phyloP scores from a whole-genome alignment of 805 yeast genomes.

The Metschnikowia amazonensis region DNA sequence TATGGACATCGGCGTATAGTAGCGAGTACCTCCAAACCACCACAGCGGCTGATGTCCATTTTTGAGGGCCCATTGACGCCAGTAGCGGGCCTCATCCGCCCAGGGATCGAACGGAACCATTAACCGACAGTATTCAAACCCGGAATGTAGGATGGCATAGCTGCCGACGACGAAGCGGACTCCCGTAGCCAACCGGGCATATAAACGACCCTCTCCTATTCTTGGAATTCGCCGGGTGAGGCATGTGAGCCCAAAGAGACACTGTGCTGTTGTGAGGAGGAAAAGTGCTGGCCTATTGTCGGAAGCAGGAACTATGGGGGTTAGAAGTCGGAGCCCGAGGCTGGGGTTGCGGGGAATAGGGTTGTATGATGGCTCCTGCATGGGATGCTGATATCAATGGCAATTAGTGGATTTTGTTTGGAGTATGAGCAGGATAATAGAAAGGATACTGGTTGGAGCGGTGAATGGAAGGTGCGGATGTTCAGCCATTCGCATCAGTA shows the following conservation, averaged over 20 bases:
- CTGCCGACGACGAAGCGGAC: constrained; percentile 19
- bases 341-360: constrained; percentile 44
- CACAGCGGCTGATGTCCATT: constrained; percentile 47
- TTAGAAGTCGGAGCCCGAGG: constrained; percentile 59
- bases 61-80: constrained; percentile 47
- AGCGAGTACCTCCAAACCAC: constrained; percentile 68
- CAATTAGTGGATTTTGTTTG: no score
- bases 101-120: constrained; percentile 57
- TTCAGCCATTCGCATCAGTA: no score
- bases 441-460: no score
- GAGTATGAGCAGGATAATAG: not conserved
- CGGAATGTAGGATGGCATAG: constrained; percentile 48
- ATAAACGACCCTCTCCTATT: constrained; percentile 13
- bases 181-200: constrained; percentile 8
- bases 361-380: not conserved
- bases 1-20: constrained; percentile 49
- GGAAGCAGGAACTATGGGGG: constrained; percentile 71
- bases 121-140: constrained; percentile 54
- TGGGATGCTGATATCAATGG: no score
- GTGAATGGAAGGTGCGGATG: no score
- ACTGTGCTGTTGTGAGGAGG: constrained; percentile 50
- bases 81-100: constrained; percentile 60
- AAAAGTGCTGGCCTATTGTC: constrained; percentile 57
- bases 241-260: constrained; percentile 41
- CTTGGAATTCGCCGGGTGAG: constrained; percentile 13